Conservation (phyloP, 306 rosid genomes). For the Pueraria montana region DNA sequence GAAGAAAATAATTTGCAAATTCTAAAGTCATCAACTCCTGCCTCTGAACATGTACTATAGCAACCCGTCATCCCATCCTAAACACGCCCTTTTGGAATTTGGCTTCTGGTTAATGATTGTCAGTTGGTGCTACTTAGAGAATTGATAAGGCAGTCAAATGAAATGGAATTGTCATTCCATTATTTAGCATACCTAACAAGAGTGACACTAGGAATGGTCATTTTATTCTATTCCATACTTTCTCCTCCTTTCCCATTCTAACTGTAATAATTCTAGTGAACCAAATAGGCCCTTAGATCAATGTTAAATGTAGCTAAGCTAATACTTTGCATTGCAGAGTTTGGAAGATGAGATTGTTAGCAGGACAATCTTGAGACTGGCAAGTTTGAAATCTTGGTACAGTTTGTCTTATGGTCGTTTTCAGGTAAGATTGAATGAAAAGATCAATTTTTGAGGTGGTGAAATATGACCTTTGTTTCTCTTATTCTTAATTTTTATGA, state of each 20-base stretch:
- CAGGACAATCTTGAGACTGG: conserved; percentile 79
- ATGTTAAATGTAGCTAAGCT: conserved; percentile 34
- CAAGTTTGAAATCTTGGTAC: conserved; percentile 92
- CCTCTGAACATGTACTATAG: conserved; percentile 2
- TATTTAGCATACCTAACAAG: conserved; percentile 7
- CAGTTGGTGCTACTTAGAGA: conserved; percentile 11
- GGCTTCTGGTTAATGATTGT: conserved; percentile 19
- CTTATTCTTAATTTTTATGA: conserved; percentile 31
- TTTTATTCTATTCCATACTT: conserved; percentile 24
- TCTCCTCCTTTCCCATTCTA: conserved; percentile 9
- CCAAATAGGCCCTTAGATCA: conserved; percentile 15
- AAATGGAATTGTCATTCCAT: conserved; percentile 28
- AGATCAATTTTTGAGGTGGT: conserved; percentile 4
- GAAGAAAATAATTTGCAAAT: conserved; percentile 4
- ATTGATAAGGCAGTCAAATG: background rate
- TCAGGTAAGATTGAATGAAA: conserved; percentile 68
- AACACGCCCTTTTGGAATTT: conserved; percentile 10
- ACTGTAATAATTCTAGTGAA: conserved; percentile 29
- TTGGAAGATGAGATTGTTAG: conserved; percentile 98
- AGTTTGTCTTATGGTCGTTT: conserved; percentile 95
- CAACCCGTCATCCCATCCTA: background rate
- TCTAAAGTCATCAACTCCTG: conserved; percentile 11
- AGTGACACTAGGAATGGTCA: background rate
- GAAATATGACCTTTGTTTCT: conserved; percentile 23
- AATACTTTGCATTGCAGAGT: conserved; percentile 67